Evolutionary conservation across 805 yeast species (phyloP).

Genomic region (Yamadazyma olivae): DNA sequence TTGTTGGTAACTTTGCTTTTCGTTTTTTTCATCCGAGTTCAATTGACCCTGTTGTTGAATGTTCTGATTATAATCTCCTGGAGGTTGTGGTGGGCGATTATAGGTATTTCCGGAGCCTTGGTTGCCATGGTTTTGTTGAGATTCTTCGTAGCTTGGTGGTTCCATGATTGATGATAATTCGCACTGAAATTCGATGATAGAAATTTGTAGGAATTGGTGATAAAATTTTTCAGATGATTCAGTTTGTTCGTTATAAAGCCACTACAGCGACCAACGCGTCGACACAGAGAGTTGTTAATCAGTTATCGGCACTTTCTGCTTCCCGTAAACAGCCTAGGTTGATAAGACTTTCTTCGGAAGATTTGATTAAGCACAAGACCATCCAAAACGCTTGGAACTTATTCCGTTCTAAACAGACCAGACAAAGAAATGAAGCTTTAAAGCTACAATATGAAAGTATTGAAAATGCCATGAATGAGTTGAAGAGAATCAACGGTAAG

Average conservation of each 20-base stretch:
- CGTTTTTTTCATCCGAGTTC: background rate
- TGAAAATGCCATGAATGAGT: constrained; percentile 67
- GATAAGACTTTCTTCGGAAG: constrained; percentile 73
- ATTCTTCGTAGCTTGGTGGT: constrained; percentile 8
- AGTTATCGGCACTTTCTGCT: constrained; percentile 81
- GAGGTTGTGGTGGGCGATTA: too few relatives aligned
- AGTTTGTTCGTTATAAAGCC: background rate
- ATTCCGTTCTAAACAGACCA: constrained; percentile 51
- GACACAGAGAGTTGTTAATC: constrained; percentile 45
- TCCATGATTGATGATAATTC: constrained; percentile 2
- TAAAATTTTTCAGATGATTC: background rate
- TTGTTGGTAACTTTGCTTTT: background rate
- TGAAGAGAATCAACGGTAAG: constrained; percentile 48
- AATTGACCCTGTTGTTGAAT: too few relatives aligned
- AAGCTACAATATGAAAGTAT: constrained; percentile 64
- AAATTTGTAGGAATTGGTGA: constrained; percentile 1
- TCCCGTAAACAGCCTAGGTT: constrained; percentile 84
- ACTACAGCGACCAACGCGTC: constrained; percentile 29
- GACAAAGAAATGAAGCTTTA: constrained; percentile 38
- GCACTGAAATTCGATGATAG: background rate
- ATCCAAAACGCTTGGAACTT: constrained; percentile 81
- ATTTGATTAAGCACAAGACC: constrained; percentile 77
- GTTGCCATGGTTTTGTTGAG: background rate
- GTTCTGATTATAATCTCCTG: too few relatives aligned
- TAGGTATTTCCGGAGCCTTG: background rate